A percentile compares a stretch with the other conserved stretches of the same genome.
Evolutionary conservation across 306 rosid genomes (phyloP).

Genomic region (Medicago lupulina): DNA sequence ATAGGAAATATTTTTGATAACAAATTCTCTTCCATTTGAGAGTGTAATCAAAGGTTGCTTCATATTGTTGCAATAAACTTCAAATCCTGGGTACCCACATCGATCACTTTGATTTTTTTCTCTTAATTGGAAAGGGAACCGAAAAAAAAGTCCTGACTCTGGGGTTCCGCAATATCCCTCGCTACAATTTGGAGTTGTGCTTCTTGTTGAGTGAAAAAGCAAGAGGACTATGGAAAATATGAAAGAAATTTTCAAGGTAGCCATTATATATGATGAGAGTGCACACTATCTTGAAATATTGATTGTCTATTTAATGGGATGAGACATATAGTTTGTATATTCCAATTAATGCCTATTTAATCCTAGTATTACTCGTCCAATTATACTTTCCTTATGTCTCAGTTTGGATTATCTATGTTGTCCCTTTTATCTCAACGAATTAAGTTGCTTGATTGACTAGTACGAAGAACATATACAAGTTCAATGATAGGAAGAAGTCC

Average conservation of each 20-base stretch:
- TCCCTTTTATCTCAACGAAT: too few species aligned
- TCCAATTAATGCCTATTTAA: too few species aligned
- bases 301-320: not conserved
- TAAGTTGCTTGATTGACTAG: too few species aligned
- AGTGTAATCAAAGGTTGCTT: conserved; percentile 17
- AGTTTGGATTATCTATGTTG: too few species aligned
- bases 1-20: conserved; percentile 3
- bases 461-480: too few species aligned
- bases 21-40: not conserved
- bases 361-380: too few species aligned
- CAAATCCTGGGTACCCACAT: conserved; percentile 39
- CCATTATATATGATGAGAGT: conserved; percentile 36
- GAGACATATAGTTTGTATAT: too few species aligned
- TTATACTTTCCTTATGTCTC: too few species aligned
- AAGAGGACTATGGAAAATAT: conserved; percentile 14
- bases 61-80: conserved; percentile 17
- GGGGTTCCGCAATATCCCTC: not conserved
- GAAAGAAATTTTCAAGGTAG: conserved; percentile 15
- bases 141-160: not conserved
- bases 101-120: not conserved
- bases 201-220: conserved; percentile 26
- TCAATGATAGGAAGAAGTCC: too few species aligned
- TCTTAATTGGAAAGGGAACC: conserved; percentile 48
- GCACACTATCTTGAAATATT: not conserved
- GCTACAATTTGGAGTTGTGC: conserved; percentile 27